Conservation (phyloP, 73 alveolate species). For the Paramecium sexaurelia region DNA sequence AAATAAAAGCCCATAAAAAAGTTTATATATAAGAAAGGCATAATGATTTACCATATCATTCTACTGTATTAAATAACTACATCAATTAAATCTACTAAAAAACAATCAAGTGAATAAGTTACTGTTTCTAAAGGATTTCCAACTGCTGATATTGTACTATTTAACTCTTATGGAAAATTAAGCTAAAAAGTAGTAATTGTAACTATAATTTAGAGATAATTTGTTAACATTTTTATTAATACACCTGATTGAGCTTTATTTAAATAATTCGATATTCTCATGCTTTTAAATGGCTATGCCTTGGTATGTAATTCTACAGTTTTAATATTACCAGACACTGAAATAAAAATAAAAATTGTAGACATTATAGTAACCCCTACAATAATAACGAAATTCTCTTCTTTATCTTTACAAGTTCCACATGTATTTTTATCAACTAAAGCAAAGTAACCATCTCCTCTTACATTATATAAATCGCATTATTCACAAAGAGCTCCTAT, state of each 20-base stretch:
- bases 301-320: neutral
- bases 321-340: neutral
- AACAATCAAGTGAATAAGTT: neutral
- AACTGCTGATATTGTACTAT: neutral
- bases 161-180: neutral
- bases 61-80: neutral
- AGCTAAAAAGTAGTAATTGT: neutral
- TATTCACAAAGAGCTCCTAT: conserved; percentile 42
- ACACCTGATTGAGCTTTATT: neutral
- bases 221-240: neutral
- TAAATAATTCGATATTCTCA: neutral
- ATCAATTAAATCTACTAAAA: neutral
- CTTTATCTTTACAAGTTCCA: neutral
- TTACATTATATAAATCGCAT: conserved; percentile 5
- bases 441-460: neutral
- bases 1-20: neutral
- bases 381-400: neutral
- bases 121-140: neutral
- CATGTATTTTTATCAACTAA: neutral
- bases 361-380: neutral
- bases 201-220: neutral
- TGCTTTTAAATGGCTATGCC: neutral
- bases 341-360: neutral
- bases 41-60: neutral
- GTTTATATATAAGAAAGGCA: neutral